Conservation (phyloP, 2,329 filamentous ascomycete genomes). For the Fusarium austroafricanum region DNA sequence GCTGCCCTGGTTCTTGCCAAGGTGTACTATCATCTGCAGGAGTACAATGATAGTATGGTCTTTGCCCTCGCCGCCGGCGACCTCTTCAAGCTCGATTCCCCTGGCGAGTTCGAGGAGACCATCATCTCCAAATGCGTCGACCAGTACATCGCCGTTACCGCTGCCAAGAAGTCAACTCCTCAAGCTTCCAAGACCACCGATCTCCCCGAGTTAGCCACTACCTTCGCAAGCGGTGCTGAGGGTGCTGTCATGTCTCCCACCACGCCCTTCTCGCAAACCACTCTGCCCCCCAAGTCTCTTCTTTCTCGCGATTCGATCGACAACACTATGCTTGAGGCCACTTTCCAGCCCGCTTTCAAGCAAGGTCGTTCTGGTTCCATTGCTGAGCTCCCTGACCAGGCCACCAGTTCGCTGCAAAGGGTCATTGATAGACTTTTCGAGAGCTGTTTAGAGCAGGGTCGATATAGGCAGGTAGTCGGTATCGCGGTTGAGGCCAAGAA, state of each 20-base stretch:
- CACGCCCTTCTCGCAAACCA: slow-evolving; percentile 94
- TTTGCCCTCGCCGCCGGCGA: slow-evolving; percentile 96
- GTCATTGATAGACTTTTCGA: slow-evolving; percentile 93
- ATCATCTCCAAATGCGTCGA: slow-evolving; percentile 99
- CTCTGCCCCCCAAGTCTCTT: slow-evolving; percentile 91
- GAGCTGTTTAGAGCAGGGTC: slow-evolving; percentile 84
- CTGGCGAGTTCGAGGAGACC: slow-evolving; percentile 97
- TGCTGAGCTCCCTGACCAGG: slow-evolving; percentile 73
- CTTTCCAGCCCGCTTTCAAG: slow-evolving; percentile 65
- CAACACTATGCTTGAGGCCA: slow-evolving; percentile 70
- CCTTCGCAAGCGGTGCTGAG: slow-evolving; percentile 78
- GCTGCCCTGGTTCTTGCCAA: slow-evolving; percentile 95
- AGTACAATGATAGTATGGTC: slow-evolving; percentile 99
- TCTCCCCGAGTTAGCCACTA: slow-evolving; percentile 79
- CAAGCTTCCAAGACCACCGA: slow-evolving; percentile 58
- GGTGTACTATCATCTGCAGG: slow-evolving; percentile 98
- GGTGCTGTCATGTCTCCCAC: slow-evolving; percentile 86
- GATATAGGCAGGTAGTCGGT: slow-evolving; percentile 95
- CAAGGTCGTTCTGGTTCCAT: slow-evolving; percentile 68
- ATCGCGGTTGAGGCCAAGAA: slow-evolving; percentile 97
- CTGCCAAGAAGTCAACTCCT: slow-evolving; percentile 61
- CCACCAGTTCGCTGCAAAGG: slow-evolving; percentile 81
- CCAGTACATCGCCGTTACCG: slow-evolving; percentile 87
- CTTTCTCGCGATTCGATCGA: slow-evolving; percentile 83
- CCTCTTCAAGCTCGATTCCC: slow-evolving; percentile 90